A percentile compares a stretch with the other conserved stretches of the same genome.
These are phyloP conservation scores for Pseudogymnoascus sp. DNA, from an alignment of 2,329 filamentous ascomycete species.

Conservation along the genomic window DNA sequence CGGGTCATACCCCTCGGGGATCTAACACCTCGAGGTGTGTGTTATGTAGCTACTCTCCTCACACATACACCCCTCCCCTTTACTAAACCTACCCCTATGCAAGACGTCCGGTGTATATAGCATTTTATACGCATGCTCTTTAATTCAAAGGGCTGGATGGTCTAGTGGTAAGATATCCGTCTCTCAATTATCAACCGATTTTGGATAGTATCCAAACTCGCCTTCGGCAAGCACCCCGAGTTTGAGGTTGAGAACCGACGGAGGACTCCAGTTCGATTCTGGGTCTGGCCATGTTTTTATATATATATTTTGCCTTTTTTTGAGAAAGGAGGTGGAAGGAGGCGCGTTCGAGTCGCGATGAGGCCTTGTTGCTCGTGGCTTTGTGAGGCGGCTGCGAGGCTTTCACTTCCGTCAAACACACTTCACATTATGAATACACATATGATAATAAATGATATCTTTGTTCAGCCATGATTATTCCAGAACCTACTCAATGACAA, in stretches of 20 bases:
- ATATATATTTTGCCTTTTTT: neutral
- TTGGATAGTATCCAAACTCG: neutral
- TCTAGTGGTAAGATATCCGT: neutral
- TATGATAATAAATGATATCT: neutral
- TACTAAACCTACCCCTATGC: neutral
- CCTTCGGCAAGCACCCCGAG: neutral
- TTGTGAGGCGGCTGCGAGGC: neutral
- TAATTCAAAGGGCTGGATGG: neutral
- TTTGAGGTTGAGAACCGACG: neutral
- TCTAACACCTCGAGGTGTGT: neutral
- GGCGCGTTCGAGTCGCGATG: neutral
- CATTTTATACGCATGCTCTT: neutral
- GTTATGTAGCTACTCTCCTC: neutral
- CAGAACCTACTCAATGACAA: conserved; percentile 29
- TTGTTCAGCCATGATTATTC: neutral
- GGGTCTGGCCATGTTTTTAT: neutral
- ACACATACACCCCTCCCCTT: neutral
- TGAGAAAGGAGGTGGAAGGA: no score
- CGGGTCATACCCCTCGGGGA: neutral
- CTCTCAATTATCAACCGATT: neutral
- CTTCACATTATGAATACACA: neutral
- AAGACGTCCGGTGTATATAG: neutral
- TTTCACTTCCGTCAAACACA: no score
- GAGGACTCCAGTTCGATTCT: neutral
- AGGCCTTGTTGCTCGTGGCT: neutral